Evolutionary conservation across 208 protist species (phyloP), one percentile per base, ranked within the genome.

Genomic region (Trypanosoma theileri): DNA sequence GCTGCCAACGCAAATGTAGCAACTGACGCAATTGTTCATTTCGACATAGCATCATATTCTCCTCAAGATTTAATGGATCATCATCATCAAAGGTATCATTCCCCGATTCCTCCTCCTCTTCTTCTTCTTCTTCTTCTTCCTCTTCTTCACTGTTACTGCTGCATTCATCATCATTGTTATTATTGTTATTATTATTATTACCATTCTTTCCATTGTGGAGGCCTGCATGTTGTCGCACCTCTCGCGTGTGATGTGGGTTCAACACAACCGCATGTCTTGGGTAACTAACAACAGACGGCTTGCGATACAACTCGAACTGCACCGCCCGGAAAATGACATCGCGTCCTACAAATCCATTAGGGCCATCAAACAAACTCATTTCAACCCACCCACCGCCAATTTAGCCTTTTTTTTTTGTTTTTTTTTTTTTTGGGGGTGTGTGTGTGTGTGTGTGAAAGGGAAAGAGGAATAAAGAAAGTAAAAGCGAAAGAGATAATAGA

Each of bases 191-290:
- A 22, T 60, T 48, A 40, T 21, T 44, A 31, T 22, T 48, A 40
- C 46, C 55, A 26, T 21, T 19, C 19, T 54, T 56, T 41, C 28
- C 28, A 35, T 35, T 35, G 6, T 35, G 28, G 28, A 35, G 28
- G 28, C 28, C 28, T 35, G 6, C 28, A 24, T 73, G 52, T 13
- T 72, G 57, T 3, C 56, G 62, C 21, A 75, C 59, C 48, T 85
- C 73, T 35, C 64, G 71, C 11, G 91, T 88, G 83, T 94, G 88
- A 16, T 89, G 86, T 26, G 88, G 86, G 64, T 96, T 96, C 48
- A 96, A 80, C 19, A 96, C 88, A 67, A 87, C 72, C n/a, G 91
- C 91, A 68, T 88, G 80, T n/a, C 83, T 81, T 22, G 91, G 91
- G 79, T 96, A 96, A 65, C 84, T 79, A 17, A 86, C 72, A 11